These are phyloP conservation scores for Herpetomonas tarakana DNA, from an alignment of 208 protist species.

Conservation along the genomic window DNA sequence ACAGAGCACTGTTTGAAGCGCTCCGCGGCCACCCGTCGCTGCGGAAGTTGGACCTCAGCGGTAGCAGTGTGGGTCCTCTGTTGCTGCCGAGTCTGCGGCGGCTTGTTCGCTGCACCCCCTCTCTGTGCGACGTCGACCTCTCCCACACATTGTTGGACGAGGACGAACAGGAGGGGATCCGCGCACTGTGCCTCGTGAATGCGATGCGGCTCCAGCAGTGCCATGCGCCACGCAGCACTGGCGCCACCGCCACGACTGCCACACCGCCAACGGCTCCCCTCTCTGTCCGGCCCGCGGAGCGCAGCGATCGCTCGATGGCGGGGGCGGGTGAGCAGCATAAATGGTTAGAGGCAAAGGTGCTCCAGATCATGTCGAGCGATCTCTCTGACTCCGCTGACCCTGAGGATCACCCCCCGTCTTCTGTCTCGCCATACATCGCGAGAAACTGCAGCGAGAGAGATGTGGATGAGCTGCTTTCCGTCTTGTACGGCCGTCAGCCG, in stretches of 20 bases:
- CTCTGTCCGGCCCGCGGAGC: no score
- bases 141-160: slow-evolving; percentile 25
- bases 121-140: slow-evolving; percentile 29
- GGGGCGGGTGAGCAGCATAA: no score
- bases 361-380: no score
- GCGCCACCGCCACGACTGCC: no score
- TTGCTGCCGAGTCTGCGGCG: slow-evolving; percentile 34
- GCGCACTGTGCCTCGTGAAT: slow-evolving; percentile 16
- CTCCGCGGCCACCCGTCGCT: slow-evolving; percentile 37
- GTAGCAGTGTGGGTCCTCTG: slow-evolving; percentile 44
- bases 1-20: slow-evolving; percentile 26
- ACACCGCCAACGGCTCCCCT: no score
- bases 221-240: no score
- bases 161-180: slow-evolving; percentile 21
- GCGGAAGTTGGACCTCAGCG: slow-evolving; percentile 35
- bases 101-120: slow-evolving; percentile 35
- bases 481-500: not conserved
- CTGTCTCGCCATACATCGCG: not conserved
- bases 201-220: no score
- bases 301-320: no score
- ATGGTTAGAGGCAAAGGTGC: no score
- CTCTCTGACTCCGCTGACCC: not conserved
- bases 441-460: not conserved
- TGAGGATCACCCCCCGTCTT: not conserved
- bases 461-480: not conserved